Base-by-base conservation (phyloP, 1,284 basidiomycete genomes). In the Heterobasidion irregulare region DNA sequence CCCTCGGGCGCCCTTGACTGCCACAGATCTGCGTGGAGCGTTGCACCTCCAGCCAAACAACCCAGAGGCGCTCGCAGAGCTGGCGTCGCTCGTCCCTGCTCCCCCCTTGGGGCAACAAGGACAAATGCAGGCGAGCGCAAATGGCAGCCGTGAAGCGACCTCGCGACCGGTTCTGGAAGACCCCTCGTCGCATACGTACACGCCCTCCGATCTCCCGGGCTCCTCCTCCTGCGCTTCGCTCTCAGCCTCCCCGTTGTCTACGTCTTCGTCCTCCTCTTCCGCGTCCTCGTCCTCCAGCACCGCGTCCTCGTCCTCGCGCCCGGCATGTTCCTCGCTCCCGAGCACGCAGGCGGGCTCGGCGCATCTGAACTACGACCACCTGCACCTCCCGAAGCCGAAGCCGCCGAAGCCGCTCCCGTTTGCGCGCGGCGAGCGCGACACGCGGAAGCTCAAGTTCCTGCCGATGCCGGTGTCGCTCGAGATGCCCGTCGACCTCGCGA, bases 21-120 rank as follows among this genome's bases (percentile, higher is more conserved):
- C 26, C 26, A 26, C 26, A 85, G 84, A 87, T 64, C 66, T 86
- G 4, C 77, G 81, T 10, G 73, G 78, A 2, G 75, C 81, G 8
- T 68, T 87, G 16, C 75, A 71, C 57, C 63, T 85, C 3, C 84
- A 86, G 56, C 83, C 84, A 0, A 71, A 69, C 6, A 86, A 84
- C 60, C 57, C 66, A 0, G 84, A 86, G 63, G 84, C 83, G 0
- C 58, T 78, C 9, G 68, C 73, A 18, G 84, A 85, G 62, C 68
- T 87, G 5, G 61, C 68, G 6, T 65, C 73, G 0, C 61, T 84
- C 1, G 59, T 76, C 43, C 72, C 76, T 12, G 63, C 61, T 2
- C 56, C 57, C 9, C 51, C 41, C 41, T 26, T 26, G 4, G 26
- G 26, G 26, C 26, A 26, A 26, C 26, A 26, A 26, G 4, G 26